phyloP scores from a whole-genome alignment of 1,139 yeast species.

The Scheffersomyces illinoinensis region DNA sequence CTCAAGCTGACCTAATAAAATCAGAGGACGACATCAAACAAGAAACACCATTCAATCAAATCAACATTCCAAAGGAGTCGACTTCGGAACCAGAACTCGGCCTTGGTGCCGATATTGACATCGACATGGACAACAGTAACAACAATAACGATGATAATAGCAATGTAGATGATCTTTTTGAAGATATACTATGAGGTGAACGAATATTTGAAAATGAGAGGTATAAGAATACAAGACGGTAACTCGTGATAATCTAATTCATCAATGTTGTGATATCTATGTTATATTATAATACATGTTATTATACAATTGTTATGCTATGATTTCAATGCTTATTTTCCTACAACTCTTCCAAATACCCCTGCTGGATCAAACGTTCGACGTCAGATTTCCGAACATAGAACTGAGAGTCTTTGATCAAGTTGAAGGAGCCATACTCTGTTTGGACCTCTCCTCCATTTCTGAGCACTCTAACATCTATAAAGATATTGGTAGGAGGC shows the following conservation, averaged over 20 bases:
- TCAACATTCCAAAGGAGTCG: background rate
- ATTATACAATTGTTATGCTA: background rate
- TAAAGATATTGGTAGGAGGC: constrained; percentile 89
- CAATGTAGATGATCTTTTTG: constrained; percentile 3
- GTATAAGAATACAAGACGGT: background rate
- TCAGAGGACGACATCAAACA: background rate
- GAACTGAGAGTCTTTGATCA: constrained; percentile 94
- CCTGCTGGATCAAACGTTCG: constrained; percentile 91
- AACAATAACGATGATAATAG: background rate
- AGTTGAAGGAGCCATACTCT: constrained; percentile 92
- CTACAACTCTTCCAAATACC: constrained; percentile 76
- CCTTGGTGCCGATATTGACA: background rate
- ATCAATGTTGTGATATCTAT: constrained; percentile 8
- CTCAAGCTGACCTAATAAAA: background rate
- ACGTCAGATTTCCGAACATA: constrained; percentile 94
- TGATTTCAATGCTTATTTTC: background rate
- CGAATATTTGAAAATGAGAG: background rate
- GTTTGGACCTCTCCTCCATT: constrained; percentile 98
- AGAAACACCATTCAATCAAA: background rate
- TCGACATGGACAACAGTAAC: background rate
- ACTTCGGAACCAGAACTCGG: background rate
- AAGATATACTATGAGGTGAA: constrained; percentile 1
- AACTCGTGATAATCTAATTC: constrained; percentile 1
- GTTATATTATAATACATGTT: background rate
- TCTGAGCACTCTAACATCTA: constrained; percentile 88